Evolutionary conservation across 2,329 filamentous ascomycete species (phyloP).

Genomic region (Colletotrichum liaoningense): DNA sequence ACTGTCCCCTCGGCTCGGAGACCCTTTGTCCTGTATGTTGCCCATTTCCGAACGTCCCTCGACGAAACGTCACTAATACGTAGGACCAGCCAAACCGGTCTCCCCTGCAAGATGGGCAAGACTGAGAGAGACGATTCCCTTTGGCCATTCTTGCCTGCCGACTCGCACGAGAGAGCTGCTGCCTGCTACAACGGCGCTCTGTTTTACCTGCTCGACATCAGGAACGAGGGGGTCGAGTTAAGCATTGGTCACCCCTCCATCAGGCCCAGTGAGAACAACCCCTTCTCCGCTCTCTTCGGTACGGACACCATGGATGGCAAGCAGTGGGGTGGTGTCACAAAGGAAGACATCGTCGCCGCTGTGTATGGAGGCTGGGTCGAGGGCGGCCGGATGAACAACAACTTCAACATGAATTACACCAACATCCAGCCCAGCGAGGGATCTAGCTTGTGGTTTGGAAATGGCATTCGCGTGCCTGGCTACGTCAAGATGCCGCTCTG

Average conservation of each 20-base stretch:
- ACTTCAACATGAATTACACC: constrained; percentile 8
- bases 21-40: constrained; percentile 15
- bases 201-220: constrained; percentile 15
- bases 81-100: not conserved
- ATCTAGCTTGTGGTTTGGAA: not conserved
- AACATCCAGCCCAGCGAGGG: not conserved
- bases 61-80: no score
- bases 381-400: constrained; percentile 5
- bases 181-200: constrained; percentile 5
- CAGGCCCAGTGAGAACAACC: not conserved
- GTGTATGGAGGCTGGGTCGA: constrained; percentile 1
- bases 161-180: constrained; percentile 1
- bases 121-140: not conserved
- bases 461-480: not conserved
- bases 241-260: constrained; percentile 6
- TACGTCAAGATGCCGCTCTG: constrained; percentile 5
- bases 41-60: no score
- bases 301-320: constrained; percentile 1
- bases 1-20: not conserved
- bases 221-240: not conserved
- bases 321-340: constrained; percentile 6
- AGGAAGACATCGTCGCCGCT: constrained; percentile 11
- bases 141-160: constrained; percentile 7
- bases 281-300: not conserved
- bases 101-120: constrained; percentile 1